Percentiles rank a stretch among this genome's conserved stretches.
phyloP scores from a whole-genome alignment of 2,329 filamentous ascomycete species.

The Verticillium nonalfalfae region DNA sequence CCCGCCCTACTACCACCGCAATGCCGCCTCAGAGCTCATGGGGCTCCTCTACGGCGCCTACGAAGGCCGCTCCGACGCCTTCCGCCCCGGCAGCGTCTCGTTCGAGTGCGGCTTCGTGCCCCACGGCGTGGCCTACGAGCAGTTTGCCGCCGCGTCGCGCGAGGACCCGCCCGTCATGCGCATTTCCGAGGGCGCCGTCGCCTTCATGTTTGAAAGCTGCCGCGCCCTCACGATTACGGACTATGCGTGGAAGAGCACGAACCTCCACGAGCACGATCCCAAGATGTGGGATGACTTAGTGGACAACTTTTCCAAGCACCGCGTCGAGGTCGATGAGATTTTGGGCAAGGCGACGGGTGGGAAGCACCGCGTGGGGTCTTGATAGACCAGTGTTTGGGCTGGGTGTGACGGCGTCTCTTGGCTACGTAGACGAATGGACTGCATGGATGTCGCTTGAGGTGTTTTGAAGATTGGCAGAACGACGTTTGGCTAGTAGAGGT shows the following conservation, averaged over 20 bases:
- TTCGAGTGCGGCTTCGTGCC: slow-evolving; percentile 68
- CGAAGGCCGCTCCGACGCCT: slow-evolving; percentile 44
- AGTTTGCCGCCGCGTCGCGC: slow-evolving; percentile 48
- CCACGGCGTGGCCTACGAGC: slow-evolving; percentile 54
- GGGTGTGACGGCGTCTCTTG: no score
- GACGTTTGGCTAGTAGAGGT: no score
- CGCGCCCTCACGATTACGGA: slow-evolving; percentile 49
- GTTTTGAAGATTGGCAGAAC: no score
- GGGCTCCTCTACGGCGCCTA: slow-evolving; percentile 52
- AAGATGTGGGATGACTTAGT: slow-evolving; percentile 49
- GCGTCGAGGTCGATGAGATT: slow-evolving; percentile 21
- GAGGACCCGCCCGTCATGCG: slow-evolving; percentile 47
- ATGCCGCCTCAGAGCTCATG: slow-evolving; percentile 62
- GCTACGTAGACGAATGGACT: no score
- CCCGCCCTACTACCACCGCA: slow-evolving; percentile 67
- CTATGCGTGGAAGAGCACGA: slow-evolving; percentile 37
- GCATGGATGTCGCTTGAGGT: no score
- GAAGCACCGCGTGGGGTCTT: slow-evolving; percentile 38
- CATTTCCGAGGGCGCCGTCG: slow-evolving; percentile 55
- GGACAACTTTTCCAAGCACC: slow-evolving; percentile 39
- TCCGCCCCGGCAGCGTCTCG: slow-evolving; percentile 51
- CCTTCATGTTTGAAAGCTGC: slow-evolving; percentile 65
- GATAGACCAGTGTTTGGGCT: slow-evolving; percentile 7
- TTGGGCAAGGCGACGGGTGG: slow-evolving; percentile 29
- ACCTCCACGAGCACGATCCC: slow-evolving; percentile 32